Base-by-base conservation (phyloP, 768 basidiomycete species). In the Flagelloscypha sp. region DNA sequence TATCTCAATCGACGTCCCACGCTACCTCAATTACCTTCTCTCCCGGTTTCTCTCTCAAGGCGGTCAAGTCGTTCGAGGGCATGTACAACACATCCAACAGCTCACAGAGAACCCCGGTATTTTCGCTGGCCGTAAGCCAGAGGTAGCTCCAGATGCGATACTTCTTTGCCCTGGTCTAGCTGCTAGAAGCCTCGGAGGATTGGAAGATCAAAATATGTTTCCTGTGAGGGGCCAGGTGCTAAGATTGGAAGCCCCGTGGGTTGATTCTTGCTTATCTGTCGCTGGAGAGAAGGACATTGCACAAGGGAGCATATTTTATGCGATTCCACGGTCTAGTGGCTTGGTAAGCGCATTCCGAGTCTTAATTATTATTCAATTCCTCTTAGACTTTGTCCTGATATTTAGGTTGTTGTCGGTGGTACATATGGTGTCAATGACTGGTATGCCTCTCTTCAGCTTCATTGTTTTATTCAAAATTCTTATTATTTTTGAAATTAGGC, bases 151-250 rank as follows among this genome's bases (percentile, higher is more conserved):
- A 0, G 70, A 74, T 30, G 84, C 76, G 0, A 49, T 89, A 1
- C 53, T 90, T 5, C 72, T 81, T 7, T 89, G 85, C 45, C 66
- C 74, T 0, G 87, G 87, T 0, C 54, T 92, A 13, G 83, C 81
- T 3, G 76, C 88, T 7, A 66, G 74, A 33, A 76, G 74, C 21
- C 65, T 94, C 28, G 73, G 84, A 9, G 90, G 89, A 4, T 75
- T 93, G 2, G 79, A 90, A 48, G 92, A 95, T 54, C 65, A 66
- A 38, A 62, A 60, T 16, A 60, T 90, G 16, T 76, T 74, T 50
- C 87, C 90, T 1, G 71, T 90, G 43, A 68, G 88, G 27, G 90
- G 90, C 6, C 92, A 94, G 59, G 80, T 85, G 0, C 76, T 92
- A 6, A 54, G 90, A 12, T 64, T 93, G 15, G 57, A 72, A 25